Conservation (phyloP, 2,329 filamentous ascomycete genomes). For the Diaporthe vexans region DNA sequence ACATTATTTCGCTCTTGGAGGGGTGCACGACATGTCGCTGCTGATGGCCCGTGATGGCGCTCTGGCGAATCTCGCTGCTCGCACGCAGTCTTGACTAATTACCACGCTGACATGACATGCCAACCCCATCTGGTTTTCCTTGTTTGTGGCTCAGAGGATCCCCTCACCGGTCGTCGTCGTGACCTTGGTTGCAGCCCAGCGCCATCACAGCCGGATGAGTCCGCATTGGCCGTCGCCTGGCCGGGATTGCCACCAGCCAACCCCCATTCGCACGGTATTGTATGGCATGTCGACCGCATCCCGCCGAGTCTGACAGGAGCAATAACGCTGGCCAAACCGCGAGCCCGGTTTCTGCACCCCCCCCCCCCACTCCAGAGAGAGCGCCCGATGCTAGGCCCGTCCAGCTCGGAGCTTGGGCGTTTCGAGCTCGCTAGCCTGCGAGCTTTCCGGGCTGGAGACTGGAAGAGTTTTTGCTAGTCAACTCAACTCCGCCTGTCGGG, state of each 20-base stretch:
- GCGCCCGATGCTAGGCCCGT: not conserved
- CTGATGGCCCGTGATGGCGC: conserved; percentile 15
- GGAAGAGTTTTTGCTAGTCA: not conserved
- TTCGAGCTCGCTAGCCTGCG: not conserved
- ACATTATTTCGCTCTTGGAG: not conserved
- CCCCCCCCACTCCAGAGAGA: too few species aligned
- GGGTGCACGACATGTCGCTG: conserved; percentile 29
- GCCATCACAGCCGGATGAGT: conserved; percentile 7
- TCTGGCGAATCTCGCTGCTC: conserved; percentile 31
- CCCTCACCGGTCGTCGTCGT: conserved; percentile 19
- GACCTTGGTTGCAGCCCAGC: conserved; percentile 16
- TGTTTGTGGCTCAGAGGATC: conserved; percentile 16
- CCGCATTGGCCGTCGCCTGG: not conserved
- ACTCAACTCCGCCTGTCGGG: not conserved
- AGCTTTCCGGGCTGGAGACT: conserved; percentile 17
- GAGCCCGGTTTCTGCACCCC: not conserved
- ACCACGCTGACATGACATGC: conserved; percentile 27
- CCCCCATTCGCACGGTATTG: not conserved
- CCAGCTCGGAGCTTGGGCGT: conserved; percentile 25
- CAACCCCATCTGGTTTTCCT: conserved; percentile 5
- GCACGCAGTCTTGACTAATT: conserved; percentile 21
- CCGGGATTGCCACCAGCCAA: not conserved
- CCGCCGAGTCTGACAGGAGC: not conserved
- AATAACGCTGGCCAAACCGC: not conserved
- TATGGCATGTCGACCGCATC: not conserved